phyloP scores from a whole-genome alignment of 306 rosid genomes.

The Dryas drummondii region DNA sequence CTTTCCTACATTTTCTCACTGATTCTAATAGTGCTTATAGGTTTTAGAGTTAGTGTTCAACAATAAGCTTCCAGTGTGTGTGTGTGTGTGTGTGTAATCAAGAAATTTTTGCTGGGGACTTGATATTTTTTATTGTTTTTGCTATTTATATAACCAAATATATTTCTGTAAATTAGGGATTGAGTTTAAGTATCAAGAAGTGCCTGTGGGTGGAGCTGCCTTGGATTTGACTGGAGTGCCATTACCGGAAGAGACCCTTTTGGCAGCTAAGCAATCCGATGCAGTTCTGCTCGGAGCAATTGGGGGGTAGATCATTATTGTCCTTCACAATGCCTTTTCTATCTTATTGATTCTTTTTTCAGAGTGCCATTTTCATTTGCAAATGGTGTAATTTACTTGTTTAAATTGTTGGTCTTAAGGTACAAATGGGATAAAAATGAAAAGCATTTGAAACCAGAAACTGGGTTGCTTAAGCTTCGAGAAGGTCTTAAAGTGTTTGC shows the following conservation, averaged over 20 bases:
- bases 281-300: constrained; percentile 86
- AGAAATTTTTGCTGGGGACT: not conserved
- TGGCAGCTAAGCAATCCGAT: constrained; percentile 66
- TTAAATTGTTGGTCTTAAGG: constrained; percentile 27
- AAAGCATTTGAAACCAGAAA: constrained; percentile 86
- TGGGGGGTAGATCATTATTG: constrained; percentile 66
- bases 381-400: not conserved
- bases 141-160: not conserved
- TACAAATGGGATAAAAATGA: constrained; percentile 82
- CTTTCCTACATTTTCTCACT: not conserved
- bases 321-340: not conserved
- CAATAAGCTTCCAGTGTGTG: not conserved
- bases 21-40: not conserved
- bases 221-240: constrained; percentile 86
- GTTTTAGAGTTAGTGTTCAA: not conserved
- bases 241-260: constrained; percentile 74
- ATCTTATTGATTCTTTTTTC: not conserved
- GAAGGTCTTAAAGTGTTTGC: constrained; percentile 76
- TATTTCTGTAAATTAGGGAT: constrained; percentile 48
- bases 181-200: constrained; percentile 57
- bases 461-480: constrained; percentile 73
- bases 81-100: not conserved
- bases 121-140: not conserved
- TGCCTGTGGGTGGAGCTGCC: constrained; percentile 88
- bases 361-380: not conserved